These are phyloP conservation scores for Pythium myriotylum DNA, from an alignment of 352 stramenopile genomes.

Conservation along the genomic window DNA sequence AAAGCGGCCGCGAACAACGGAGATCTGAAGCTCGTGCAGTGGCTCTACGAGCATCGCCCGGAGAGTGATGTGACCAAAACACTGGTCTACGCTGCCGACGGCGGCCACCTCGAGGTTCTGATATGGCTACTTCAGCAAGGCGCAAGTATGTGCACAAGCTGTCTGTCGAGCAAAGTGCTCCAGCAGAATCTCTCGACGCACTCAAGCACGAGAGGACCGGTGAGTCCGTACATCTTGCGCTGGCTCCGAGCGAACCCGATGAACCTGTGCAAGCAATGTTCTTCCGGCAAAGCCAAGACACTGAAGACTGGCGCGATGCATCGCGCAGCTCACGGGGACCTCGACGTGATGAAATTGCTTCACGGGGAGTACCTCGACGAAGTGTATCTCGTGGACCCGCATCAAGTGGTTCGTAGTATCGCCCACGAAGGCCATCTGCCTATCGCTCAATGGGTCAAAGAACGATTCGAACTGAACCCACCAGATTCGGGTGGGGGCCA, in stretches of 20 bases:
- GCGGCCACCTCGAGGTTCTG: not conserved
- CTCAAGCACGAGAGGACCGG: not conserved
- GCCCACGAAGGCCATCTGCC: no score
- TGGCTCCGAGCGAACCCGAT: constrained; percentile 1
- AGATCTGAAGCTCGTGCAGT: not conserved
- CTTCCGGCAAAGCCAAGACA: not conserved
- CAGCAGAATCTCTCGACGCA: not conserved
- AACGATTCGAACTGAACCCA: no score
- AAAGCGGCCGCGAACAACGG: not conserved
- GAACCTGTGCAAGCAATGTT: not conserved
- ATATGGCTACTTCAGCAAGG: not conserved
- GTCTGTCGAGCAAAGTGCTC: not conserved
- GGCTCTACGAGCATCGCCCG: not conserved
- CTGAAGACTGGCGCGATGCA: not conserved
- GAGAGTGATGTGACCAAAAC: not conserved
- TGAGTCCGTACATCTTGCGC: constrained; percentile 1
- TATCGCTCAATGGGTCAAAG: no score
- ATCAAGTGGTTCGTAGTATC: no score
- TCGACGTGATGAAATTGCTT: no score
- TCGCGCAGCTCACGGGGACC: not conserved
- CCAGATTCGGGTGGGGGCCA: no score
- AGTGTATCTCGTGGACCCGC: no score
- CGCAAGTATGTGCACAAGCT: not conserved
- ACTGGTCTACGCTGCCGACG: not conserved
- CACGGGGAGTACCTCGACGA: no score